phyloP scores from a whole-genome alignment of 23 red algal species.

The Gracilaria caudata region DNA sequence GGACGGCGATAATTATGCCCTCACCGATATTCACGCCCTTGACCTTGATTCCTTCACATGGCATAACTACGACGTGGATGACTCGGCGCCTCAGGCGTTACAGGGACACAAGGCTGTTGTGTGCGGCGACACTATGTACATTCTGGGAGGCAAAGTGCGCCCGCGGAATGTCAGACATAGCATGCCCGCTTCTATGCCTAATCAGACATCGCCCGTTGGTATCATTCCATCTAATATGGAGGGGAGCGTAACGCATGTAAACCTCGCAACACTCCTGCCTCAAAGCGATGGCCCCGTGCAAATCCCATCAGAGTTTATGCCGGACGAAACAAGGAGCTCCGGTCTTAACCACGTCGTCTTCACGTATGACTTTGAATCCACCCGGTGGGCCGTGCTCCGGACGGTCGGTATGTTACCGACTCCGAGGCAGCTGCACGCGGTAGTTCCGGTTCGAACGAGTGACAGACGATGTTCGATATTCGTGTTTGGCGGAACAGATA shows the following conservation, averaged over 20 bases:
- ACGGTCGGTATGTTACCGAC: slow-evolving; percentile 51
- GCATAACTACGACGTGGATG: slow-evolving; percentile 59
- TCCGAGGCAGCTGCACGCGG: slow-evolving; percentile 83
- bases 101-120: slow-evolving; percentile 96
- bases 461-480: slow-evolving; percentile 59
- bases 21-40: slow-evolving; percentile 88
- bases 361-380: slow-evolving; percentile 83
- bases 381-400: slow-evolving; percentile 70
- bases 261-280: slow-evolving; percentile 8
- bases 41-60: slow-evolving; percentile 79
- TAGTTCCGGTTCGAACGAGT: slow-evolving; percentile 43
- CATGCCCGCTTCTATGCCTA: neutral
- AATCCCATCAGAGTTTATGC: slow-evolving; percentile 1
- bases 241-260: slow-evolving; percentile 16
- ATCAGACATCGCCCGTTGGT: slow-evolving; percentile 19
- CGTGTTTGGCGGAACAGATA: slow-evolving; percentile 89
- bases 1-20: slow-evolving; percentile 85
- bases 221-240: slow-evolving; percentile 27
- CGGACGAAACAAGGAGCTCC: slow-evolving; percentile 60
- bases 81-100: slow-evolving; percentile 77
- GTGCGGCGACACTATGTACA: slow-evolving; percentile 84
- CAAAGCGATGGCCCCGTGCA: neutral
- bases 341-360: slow-evolving; percentile 78
- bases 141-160: slow-evolving; percentile 96
- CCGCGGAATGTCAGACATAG: slow-evolving; percentile 21